These are phyloP conservation scores for Coemansia sp. DNA, from an alignment of 192 early-diverging fungal species.

Conservation along the genomic window DNA sequence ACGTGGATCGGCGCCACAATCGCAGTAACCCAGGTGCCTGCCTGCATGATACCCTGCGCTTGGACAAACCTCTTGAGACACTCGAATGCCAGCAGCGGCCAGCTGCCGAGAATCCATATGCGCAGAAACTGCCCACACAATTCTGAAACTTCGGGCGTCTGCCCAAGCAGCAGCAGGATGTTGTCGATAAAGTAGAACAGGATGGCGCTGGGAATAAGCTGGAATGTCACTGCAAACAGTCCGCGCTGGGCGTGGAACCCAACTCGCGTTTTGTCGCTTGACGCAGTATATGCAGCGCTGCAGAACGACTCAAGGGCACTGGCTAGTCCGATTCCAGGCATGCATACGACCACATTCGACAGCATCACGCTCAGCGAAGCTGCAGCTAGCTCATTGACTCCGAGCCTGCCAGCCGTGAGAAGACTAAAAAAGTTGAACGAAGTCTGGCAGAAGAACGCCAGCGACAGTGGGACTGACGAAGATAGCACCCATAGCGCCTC, in stretches of 20 bases:
- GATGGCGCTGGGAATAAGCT: constrained; percentile 23
- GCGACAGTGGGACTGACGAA: constrained; percentile 53
- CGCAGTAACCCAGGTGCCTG: constrained; percentile 49
- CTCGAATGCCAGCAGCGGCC: constrained; percentile 78
- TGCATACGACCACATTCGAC: constrained; percentile 65
- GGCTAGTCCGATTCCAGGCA: constrained; percentile 63
- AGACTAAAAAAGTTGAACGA: constrained; percentile 64
- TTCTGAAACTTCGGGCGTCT: constrained; percentile 68
- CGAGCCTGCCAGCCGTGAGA: constrained; percentile 62
- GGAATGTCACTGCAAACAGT: constrained; percentile 37
- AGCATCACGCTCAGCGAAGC: constrained; percentile 69
- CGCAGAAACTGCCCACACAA: constrained; percentile 69
- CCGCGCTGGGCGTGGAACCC: constrained; percentile 47
- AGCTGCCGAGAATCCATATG: constrained; percentile 69
- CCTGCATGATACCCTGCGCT: constrained; percentile 91
- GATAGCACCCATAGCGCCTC: constrained; percentile 35
- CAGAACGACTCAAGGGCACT: constrained; percentile 51
- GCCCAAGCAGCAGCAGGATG: constrained; percentile 68
- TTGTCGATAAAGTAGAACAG: constrained; percentile 47
- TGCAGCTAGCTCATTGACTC: constrained; percentile 64
- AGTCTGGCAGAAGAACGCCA: constrained; percentile 65
- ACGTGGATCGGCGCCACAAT: constrained; percentile 37
- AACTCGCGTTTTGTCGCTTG: constrained; percentile 39
- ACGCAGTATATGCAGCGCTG: constrained; percentile 40
- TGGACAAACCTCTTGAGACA: constrained; percentile 82